phyloP scores from a whole-genome alignment of 192 early-diverging fungal species.

The Umbelopsis vinacea region DNA sequence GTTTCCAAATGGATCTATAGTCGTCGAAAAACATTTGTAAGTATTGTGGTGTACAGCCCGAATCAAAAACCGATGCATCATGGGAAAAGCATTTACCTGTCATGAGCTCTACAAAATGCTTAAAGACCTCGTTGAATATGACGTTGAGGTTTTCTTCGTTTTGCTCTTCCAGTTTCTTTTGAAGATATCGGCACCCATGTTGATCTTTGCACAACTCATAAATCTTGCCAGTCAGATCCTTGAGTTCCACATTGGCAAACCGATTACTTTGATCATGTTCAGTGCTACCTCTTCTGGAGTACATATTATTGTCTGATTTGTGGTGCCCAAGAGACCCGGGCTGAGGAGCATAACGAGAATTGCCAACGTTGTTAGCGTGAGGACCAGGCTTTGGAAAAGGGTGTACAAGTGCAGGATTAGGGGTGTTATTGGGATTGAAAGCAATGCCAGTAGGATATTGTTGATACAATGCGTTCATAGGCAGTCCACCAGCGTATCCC shows the following conservation, averaged over 20 bases:
- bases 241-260: slow-evolving; percentile 67
- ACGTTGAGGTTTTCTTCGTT: slow-evolving; percentile 63
- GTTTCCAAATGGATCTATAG: slow-evolving; percentile 87
- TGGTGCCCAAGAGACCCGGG: slow-evolving; percentile 28
- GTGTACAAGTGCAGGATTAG: slow-evolving; percentile 15
- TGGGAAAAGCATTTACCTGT: slow-evolving; percentile 55
- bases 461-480: slow-evolving; percentile 35
- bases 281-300: slow-evolving; percentile 29
- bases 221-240: slow-evolving; percentile 74
- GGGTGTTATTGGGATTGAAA: slow-evolving; percentile 28
- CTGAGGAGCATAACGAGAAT: slow-evolving; percentile 22
- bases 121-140: slow-evolving; percentile 79
- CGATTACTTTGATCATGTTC: slow-evolving; percentile 58
- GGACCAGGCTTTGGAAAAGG: slow-evolving; percentile 28
- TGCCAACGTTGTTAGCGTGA: neutral
- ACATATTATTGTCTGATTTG: slow-evolving; percentile 41
- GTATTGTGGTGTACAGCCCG: neutral
- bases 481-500: slow-evolving; percentile 29
- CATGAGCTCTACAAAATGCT: slow-evolving; percentile 81
- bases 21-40: neutral
- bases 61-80: neutral
- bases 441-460: slow-evolving; percentile 21
- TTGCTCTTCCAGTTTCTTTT: slow-evolving; percentile 84
- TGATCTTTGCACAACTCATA: slow-evolving; percentile 87
- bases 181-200: slow-evolving; percentile 85